These are phyloP conservation scores for Fomitopsis serialis DNA, from an alignment of 768 basidiomycete genomes.

Conservation along the genomic window DNA sequence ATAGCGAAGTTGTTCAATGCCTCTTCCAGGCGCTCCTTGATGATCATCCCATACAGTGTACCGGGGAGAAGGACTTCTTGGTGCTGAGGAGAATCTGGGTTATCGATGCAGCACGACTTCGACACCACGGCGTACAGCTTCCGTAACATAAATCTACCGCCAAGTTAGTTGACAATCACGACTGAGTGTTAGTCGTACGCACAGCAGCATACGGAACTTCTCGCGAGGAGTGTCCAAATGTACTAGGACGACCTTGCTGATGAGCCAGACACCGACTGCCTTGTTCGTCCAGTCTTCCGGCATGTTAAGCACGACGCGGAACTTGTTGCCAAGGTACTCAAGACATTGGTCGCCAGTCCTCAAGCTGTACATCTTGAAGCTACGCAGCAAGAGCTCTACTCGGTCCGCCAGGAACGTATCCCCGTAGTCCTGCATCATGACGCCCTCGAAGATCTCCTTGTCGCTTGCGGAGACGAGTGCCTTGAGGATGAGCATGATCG, in stretches of 20 bases:
- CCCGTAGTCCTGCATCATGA: slow-evolving; percentile 94
- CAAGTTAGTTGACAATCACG: slow-evolving; percentile 3
- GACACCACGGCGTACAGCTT: slow-evolving; percentile 92
- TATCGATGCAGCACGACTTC: slow-evolving; percentile 85
- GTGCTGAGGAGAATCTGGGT: slow-evolving; percentile 98
- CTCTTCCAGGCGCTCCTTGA: slow-evolving; percentile 96
- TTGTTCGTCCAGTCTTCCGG: slow-evolving; percentile 92
- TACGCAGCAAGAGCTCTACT: slow-evolving; percentile 87
- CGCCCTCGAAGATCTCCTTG: slow-evolving; percentile 92
- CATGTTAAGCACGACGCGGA: slow-evolving; percentile 83
- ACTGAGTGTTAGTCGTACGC: slow-evolving; percentile 27
- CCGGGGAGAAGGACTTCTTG: slow-evolving; percentile 97
- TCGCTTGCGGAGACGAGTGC: slow-evolving; percentile 89
- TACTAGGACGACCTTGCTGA: slow-evolving; percentile 84
- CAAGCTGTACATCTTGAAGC: slow-evolving; percentile 90
- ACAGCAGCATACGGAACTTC: slow-evolving; percentile 94
- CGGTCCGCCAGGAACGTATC: slow-evolving; percentile 98
- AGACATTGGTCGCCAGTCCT: slow-evolving; percentile 88
- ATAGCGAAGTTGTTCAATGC: slow-evolving; percentile 66
- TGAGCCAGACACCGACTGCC: slow-evolving; percentile 74
- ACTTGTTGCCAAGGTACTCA: slow-evolving; percentile 94
- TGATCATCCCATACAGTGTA: slow-evolving; percentile 90
- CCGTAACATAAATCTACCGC: slow-evolving; percentile 86
- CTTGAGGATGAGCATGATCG: slow-evolving; percentile 94
- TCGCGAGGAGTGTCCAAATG: slow-evolving; percentile 85